These are phyloP conservation scores for Dimocarpus longan DNA, from an alignment of 345 rosid species.

Conservation along the genomic window DNA sequence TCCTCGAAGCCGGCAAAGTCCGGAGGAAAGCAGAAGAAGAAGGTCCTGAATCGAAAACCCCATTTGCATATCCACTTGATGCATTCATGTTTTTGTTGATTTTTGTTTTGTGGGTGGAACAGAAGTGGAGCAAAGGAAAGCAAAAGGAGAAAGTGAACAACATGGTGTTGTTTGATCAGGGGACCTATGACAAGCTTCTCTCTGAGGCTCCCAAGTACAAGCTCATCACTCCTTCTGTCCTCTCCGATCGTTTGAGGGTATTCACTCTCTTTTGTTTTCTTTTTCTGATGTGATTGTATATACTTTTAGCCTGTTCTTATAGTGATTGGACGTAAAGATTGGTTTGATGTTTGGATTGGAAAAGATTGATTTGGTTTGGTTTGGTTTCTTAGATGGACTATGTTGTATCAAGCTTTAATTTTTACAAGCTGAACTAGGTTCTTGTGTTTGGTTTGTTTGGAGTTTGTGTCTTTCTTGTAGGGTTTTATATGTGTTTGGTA, in stretches of 20 bases:
- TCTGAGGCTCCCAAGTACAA: constrained; percentile 79
- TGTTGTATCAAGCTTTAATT: background rate
- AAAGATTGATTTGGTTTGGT: background rate
- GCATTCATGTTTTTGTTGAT: background rate
- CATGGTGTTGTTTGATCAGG: constrained; percentile 86
- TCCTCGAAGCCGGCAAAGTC: constrained; percentile 44
- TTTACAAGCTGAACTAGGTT: background rate
- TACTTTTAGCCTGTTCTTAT: background rate
- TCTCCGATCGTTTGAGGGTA: constrained; percentile 89
- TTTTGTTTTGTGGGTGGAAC: constrained; percentile 5
- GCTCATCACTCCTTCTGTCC: constrained; percentile 80
- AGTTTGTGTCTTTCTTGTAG: background rate
- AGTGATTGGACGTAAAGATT: background rate
- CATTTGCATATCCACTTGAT: background rate
- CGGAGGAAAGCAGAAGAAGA: constrained; percentile 52
- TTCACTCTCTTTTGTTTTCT: background rate
- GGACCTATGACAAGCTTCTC: constrained; percentile 79
- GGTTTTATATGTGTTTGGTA: background rate
- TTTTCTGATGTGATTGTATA: background rate
- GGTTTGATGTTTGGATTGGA: too few species aligned
- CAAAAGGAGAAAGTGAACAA: constrained; percentile 97
- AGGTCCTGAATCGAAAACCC: constrained; percentile 13
- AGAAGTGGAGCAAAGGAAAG: constrained; percentile 95
- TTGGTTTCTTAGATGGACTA: background rate
- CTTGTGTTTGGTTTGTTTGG: background rate